Base-by-base conservation (phyloP, 1,284 basidiomycete species). In the Veloporphyrellus conicus region DNA sequence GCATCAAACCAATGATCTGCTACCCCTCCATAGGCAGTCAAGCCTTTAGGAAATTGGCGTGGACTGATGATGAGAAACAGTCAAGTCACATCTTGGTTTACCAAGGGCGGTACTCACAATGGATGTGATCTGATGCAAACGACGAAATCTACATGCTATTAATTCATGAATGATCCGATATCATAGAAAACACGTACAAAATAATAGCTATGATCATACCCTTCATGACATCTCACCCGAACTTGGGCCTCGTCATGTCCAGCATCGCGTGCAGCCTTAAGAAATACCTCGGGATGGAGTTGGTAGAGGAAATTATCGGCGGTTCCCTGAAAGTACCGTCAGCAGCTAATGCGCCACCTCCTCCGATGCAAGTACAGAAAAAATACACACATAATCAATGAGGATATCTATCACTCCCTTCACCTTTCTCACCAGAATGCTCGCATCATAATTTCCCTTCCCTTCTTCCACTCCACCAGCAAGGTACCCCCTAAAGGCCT, bases 201-300 rank as follows among this genome's bases (percentile, higher is more conserved):
- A 69, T 84, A 95, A 68, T 94, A 93, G 52, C 81, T 83, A 68
- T 98, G 95, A 65, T 99, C 94, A 63, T 96, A 98, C 10, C 85
- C 93, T 41, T 89, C 86, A 49, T 95, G 91, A 54, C 81, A 76
- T 53, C 90, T 77, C 16, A 97, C 83, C 43, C 80, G 72, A 9
- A 97, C 88, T 63, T 89, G 81, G n/a, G 79, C 74, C 54, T 87
- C 80, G 42, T 82, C 79, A 56, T 87, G 80, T 1, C 88, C 88
- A 8, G 81, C 77, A 46, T 81, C 76, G 47, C 85, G 74, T 3
- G 90, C 87, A 0, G 86, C 89, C 57, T 82, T 79, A 48, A 87
- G 68, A 63, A 99, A 91, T 61, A 88, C 84, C 63, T 97, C 90
- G 0, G 95, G 95, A 38, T 92, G 78, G 10, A 99, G 77, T 67